Conservation (phyloP, 2,329 filamentous ascomycete genomes). For the Fusarium xyrophilum region DNA sequence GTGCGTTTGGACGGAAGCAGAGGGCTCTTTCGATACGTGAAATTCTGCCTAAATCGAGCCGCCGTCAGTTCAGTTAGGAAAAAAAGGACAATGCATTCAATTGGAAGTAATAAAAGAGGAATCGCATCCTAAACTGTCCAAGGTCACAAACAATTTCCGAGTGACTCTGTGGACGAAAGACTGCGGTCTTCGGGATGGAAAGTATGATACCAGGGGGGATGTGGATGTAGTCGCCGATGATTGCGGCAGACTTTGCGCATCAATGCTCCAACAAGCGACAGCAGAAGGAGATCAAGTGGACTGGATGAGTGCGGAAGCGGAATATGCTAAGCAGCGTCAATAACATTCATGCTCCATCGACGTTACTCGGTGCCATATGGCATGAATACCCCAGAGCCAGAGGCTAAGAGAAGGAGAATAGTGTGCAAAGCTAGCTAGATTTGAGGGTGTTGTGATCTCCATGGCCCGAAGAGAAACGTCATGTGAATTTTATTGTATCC, state of each 20-base stretch:
- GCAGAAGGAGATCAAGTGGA: background rate
- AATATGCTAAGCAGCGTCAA: background rate
- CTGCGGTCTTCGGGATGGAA: no score
- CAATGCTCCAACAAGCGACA: background rate
- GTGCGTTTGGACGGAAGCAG: background rate
- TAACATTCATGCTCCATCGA: no score
- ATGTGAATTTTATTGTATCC: rapidly evolving
- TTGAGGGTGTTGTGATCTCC: background rate
- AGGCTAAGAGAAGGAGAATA: no score
- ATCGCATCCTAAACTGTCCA: background rate
- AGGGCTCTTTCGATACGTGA: rapidly evolving
- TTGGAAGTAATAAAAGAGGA: rapidly evolving
- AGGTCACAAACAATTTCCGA: no score
- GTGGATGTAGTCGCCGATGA: no score
- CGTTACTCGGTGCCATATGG: no score
- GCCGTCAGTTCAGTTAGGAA: background rate
- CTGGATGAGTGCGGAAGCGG: background rate
- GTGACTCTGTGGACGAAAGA: no score
- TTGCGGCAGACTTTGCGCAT: background rate
- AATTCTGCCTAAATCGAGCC: background rate
- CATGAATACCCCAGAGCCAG: no score
- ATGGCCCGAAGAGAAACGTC: background rate
- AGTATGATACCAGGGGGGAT: no score
- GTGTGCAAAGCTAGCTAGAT: no score
- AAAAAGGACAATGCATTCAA: no score